phyloP scores from a whole-genome alignment of 2,329 filamentous ascomycete genomes.

The Scortechinia acanthostroma region DNA sequence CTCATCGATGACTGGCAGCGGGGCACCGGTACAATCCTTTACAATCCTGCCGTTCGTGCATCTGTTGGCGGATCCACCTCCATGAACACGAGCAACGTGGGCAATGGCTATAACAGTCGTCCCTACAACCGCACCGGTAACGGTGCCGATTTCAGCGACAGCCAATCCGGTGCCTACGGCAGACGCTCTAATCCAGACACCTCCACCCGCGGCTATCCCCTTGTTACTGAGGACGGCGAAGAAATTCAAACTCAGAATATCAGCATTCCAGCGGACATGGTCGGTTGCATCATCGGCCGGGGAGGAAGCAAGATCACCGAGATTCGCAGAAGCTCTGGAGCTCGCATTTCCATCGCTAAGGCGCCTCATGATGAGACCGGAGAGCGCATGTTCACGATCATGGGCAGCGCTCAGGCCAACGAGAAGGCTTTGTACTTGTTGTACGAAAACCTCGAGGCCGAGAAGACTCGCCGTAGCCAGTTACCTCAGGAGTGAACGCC shows the following conservation, averaged over 20 bases:
- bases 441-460: constrained; percentile 97
- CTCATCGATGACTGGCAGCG: constrained; percentile 96
- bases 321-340: constrained; percentile 92
- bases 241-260: constrained; percentile 99
- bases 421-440: constrained; percentile 92
- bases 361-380: constrained; percentile 93
- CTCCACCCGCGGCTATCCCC: constrained; percentile 72
- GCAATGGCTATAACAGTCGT: constrained; percentile 31
- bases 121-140: constrained; percentile 93
- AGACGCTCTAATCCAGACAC: constrained; percentile 81
- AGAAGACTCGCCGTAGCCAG: constrained; percentile 95
- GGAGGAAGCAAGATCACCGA: constrained; percentile 96
- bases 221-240: constrained; percentile 91
- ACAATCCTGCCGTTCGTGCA: constrained; percentile 91
- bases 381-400: constrained; percentile 99
- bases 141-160: constrained; percentile 92
- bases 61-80: constrained; percentile 33
- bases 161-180: constrained; percentile 59
- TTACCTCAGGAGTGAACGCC: constrained; percentile 33
- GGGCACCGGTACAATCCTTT: constrained; percentile 91
- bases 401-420: constrained; percentile 86
- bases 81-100: constrained; percentile 21
- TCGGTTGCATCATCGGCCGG: constrained; percentile 96
- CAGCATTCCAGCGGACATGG: constrained; percentile 98
- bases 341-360: constrained; percentile 96